phyloP scores from a whole-genome alignment of 768 basidiomycete species.

The Tricholoma matsutake region DNA sequence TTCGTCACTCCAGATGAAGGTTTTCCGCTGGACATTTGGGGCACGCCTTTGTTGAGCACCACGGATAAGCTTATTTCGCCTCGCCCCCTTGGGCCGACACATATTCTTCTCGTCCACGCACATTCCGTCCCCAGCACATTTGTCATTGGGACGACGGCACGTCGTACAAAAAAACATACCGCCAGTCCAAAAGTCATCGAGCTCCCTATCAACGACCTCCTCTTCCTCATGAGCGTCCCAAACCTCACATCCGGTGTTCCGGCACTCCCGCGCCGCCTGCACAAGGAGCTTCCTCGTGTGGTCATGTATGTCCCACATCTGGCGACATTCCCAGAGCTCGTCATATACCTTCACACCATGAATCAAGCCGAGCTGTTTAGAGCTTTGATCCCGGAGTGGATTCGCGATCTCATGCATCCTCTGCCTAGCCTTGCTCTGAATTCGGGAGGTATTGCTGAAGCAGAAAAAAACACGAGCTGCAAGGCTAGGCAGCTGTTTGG shows the following conservation, averaged over 20 bases:
- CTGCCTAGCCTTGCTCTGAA: constrained; percentile 16
- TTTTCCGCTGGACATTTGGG: constrained; percentile 22
- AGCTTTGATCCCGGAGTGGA: constrained; percentile 35
- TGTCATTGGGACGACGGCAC: not conserved
- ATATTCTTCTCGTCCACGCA: constrained; percentile 28
- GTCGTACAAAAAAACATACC: not conserved
- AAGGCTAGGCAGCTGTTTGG: constrained; percentile 4
- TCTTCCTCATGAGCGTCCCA: constrained; percentile 34
- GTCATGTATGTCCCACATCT: constrained; percentile 31
- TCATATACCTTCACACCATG: constrained; percentile 37
- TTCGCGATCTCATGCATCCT: constrained; percentile 35
- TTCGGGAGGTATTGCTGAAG: not conserved
- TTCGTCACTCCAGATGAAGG: constrained; percentile 5
- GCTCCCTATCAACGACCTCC: constrained; percentile 36
- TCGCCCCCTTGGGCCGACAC: constrained; percentile 33
- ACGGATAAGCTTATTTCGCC: constrained; percentile 32
- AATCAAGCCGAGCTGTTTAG: constrained; percentile 38
- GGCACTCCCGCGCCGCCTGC: constrained; percentile 29
- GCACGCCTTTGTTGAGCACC: constrained; percentile 23
- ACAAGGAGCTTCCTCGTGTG: constrained; percentile 33
- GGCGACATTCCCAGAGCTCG: constrained; percentile 31
- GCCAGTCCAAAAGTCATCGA: constrained; percentile 23
- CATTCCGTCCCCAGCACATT: constrained; percentile 6
- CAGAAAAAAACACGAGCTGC: not conserved
- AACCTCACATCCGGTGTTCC: constrained; percentile 24